Evolutionary conservation across 768 basidiomycete species (phyloP).

Genomic region (Tricholoma bakamatsutake): DNA sequence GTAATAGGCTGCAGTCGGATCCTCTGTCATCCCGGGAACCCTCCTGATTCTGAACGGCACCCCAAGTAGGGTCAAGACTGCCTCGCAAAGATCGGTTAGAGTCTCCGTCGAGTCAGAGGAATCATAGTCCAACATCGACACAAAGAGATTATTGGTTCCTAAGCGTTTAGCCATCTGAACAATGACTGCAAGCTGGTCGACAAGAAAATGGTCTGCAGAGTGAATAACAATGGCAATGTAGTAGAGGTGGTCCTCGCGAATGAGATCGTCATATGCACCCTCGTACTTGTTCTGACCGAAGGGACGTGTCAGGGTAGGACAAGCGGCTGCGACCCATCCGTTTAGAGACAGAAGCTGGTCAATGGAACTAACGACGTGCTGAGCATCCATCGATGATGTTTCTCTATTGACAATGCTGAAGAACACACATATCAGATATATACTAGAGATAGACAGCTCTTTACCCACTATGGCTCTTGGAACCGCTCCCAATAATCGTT

Average conservation of each 20-base stretch:
- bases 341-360: slow-evolving; percentile 94
- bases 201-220: slow-evolving; percentile 97
- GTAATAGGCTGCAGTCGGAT: slow-evolving; percentile 87
- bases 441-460: not conserved
- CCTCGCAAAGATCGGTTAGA: slow-evolving; percentile 90
- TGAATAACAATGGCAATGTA: slow-evolving; percentile 94
- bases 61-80: slow-evolving; percentile 87
- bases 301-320: slow-evolving; percentile 89
- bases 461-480: slow-evolving; percentile 82
- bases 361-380: slow-evolving; percentile 83
- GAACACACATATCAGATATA: not conserved
- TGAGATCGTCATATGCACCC: slow-evolving; percentile 85
- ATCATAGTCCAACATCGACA: slow-evolving; percentile 97
- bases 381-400: slow-evolving; percentile 84
- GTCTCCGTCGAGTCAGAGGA: slow-evolving; percentile 95
- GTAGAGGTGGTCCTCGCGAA: slow-evolving; percentile 78
- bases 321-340: slow-evolving; percentile 96
- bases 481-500: slow-evolving; percentile 90
- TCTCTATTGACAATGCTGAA: slow-evolving; percentile 72
- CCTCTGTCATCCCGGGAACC: slow-evolving; percentile 90
- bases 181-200: slow-evolving; percentile 97
- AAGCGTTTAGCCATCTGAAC: slow-evolving; percentile 91
- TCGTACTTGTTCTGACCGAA: slow-evolving; percentile 89
- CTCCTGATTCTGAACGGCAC: slow-evolving; percentile 89
- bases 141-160: slow-evolving; percentile 86